Conservation (phyloP, 163 green algal genomes). For the Prototheca cutis region DNA sequence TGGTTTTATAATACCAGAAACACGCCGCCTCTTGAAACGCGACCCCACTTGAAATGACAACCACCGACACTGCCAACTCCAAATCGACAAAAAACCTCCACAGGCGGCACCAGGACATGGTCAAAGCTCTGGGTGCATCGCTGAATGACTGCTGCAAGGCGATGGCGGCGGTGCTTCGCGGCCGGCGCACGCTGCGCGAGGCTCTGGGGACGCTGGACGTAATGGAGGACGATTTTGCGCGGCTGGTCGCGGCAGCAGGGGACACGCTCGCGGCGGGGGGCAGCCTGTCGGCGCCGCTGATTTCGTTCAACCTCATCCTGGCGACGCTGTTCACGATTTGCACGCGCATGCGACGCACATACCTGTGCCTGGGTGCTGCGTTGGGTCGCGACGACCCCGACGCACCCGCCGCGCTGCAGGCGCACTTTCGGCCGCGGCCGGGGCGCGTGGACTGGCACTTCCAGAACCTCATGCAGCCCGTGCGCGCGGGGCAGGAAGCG, state of each 20-base stretch:
- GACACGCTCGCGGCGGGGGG: slow-evolving; percentile 5
- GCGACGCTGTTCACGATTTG: neutral
- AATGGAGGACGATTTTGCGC: slow-evolving; percentile 5
- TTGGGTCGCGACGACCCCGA: neutral
- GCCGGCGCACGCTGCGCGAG: neutral
- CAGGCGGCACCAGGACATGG: too few species aligned
- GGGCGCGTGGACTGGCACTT: slow-evolving; percentile 7
- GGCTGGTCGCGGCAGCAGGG: slow-evolving; percentile 2
- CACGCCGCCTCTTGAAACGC: too few species aligned
- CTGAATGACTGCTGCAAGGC: neutral
- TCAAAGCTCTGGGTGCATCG: neutral
- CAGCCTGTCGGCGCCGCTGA: slow-evolving; percentile 1
- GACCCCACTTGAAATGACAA: too few species aligned
- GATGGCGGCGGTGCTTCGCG: slow-evolving; percentile 5
- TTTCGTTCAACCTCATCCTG: neutral
- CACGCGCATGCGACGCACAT: neutral
- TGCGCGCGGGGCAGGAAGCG: neutral
- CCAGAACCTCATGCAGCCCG: slow-evolving; percentile 1
- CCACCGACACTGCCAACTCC: too few species aligned
- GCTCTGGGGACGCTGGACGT: slow-evolving; percentile 2
- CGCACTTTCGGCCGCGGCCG: neutral
- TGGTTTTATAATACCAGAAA: too few species aligned
- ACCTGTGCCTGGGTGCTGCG: neutral
- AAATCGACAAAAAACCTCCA: too few species aligned
- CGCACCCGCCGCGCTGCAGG: neutral